phyloP scores from a whole-genome alignment of 306 rosid genomes.

The Boehmeria nivea region DNA sequence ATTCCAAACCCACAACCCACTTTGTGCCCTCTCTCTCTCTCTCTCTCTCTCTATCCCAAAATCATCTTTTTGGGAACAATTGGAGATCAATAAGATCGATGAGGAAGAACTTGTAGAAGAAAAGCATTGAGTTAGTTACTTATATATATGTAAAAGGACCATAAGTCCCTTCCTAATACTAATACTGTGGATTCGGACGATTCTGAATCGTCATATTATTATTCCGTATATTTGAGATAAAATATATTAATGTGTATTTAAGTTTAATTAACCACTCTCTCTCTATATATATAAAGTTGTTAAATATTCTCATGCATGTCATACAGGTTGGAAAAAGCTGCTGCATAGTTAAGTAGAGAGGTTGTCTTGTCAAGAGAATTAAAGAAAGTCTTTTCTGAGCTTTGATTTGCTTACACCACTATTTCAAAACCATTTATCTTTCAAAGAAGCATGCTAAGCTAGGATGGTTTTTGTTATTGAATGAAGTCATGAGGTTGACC shows the following conservation, averaged over 20 bases:
- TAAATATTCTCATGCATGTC: slow-evolving; percentile 13
- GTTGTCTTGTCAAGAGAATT: slow-evolving; percentile 14
- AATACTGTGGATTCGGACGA: too few species aligned
- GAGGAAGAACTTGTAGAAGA: not conserved
- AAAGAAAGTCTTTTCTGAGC: slow-evolving; percentile 1
- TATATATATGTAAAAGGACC: too few species aligned
- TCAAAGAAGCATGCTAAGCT: slow-evolving; percentile 3
- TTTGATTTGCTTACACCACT: slow-evolving; percentile 8
- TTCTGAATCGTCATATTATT: too few species aligned
- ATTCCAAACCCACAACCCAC: slow-evolving; percentile 86
- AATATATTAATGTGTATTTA: too few species aligned
- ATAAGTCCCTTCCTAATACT: too few species aligned
- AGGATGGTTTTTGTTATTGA: slow-evolving; percentile 6
- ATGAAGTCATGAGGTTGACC: slow-evolving; percentile 21
- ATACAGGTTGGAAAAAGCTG: slow-evolving; percentile 12
- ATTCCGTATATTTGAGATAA: too few species aligned
- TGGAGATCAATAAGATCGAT: too few species aligned
- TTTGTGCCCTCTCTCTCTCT: slow-evolving; percentile 40
- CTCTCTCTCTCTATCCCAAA: slow-evolving; percentile 18
- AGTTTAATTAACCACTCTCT: too few species aligned
- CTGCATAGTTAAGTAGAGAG: slow-evolving; percentile 7
- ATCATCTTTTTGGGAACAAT: slow-evolving; percentile 48
- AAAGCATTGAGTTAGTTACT: too few species aligned
- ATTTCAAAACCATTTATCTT: slow-evolving; percentile 6
- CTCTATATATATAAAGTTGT: not conserved